Percentiles rank a stretch among this genome's conserved stretches.
Conservation (phyloP, 2,329 filamentous ascomycete genomes). For the Epicoccum nigrum region DNA sequence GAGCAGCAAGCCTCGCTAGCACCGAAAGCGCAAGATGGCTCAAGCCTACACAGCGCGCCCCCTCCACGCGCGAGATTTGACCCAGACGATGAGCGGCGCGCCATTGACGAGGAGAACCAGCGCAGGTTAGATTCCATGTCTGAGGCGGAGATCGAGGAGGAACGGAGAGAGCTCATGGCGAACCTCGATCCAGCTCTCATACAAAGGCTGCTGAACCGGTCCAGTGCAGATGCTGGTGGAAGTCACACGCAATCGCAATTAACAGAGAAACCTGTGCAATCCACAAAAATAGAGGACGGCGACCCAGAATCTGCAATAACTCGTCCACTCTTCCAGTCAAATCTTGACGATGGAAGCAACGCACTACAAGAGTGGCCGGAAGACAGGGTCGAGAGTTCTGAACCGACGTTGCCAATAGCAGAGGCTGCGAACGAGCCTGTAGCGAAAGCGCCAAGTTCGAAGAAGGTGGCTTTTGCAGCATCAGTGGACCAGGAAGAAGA, state of each 20-base stretch:
- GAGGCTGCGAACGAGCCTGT: neutral
- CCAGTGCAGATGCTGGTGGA: constrained; percentile 72
- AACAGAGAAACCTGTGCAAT: constrained; percentile 3
- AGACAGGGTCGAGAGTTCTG: neutral
- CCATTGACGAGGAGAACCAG: constrained; percentile 84
- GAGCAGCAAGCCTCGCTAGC: constrained; percentile 23
- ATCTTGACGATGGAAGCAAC: constrained; percentile 12
- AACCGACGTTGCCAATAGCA: neutral
- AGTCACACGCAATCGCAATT: constrained; percentile 48
- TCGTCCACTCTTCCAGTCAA: constrained; percentile 4
- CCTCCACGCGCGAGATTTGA: constrained; percentile 24
- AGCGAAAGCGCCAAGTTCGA: constrained; percentile 19
- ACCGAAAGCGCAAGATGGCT: constrained; percentile 23
- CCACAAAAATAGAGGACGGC: constrained; percentile 17
- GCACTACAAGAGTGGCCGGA: constrained; percentile 20
- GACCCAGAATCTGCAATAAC: neutral
- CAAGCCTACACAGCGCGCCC: constrained; percentile 16
- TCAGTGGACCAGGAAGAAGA: constrained; percentile 13
- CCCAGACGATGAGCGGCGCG: constrained; percentile 65
- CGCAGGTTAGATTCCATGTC: constrained; percentile 79
- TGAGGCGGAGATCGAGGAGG: constrained; percentile 77
- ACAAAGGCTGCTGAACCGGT: constrained; percentile 75
- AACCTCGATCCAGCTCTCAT: constrained; percentile 77
- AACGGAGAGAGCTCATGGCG: constrained; percentile 79
- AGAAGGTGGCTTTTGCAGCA: constrained; percentile 46